A percentile compares a stretch with the other conserved stretches of the same genome.
Conservation (phyloP, 1,284 basidiomycete genomes). For the Kwoniella shivajii region DNA sequence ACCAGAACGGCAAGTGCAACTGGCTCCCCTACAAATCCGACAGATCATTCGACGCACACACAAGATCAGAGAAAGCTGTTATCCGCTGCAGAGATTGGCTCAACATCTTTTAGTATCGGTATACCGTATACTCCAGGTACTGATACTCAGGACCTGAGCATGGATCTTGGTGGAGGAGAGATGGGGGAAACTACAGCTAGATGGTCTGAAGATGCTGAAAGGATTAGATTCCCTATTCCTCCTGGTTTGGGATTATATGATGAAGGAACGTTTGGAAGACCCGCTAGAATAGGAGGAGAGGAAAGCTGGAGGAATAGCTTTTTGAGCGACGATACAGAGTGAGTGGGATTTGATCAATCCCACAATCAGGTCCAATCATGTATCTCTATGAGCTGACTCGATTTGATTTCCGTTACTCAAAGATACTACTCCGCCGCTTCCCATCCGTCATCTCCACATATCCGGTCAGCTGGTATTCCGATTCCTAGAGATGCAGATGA, state of each 20-base stretch:
- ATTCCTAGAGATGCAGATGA: conserved; percentile 9
- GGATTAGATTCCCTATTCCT: conserved; percentile 17
- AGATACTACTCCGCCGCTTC: conserved; percentile 16
- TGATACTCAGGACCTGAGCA: neutral
- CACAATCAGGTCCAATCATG: neutral
- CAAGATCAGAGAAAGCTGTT: neutral
- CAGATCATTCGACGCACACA: neutral
- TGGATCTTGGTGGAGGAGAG: conserved; percentile 8
- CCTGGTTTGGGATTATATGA: conserved; percentile 13
- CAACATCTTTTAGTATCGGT: conserved; percentile 12
- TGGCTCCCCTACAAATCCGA: neutral
- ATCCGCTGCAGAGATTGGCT: neutral
- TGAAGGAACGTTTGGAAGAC: conserved; percentile 7
- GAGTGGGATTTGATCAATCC: neutral
- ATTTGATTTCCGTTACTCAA: neutral
- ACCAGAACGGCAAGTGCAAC: neutral
- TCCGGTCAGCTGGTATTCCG: conserved; percentile 3
- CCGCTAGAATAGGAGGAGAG: neutral
- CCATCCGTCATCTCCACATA: neutral
- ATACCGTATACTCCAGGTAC: conserved; percentile 17
- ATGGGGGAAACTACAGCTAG: conserved; percentile 1
- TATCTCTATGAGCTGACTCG: neutral
- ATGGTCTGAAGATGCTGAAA: conserved; percentile 9
- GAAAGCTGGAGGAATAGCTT: conserved; percentile 2
- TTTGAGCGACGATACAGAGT: conserved; percentile 6